Conservation (phyloP, 768 basidiomycete genomes). For the Rhodotorula paludigena region DNA sequence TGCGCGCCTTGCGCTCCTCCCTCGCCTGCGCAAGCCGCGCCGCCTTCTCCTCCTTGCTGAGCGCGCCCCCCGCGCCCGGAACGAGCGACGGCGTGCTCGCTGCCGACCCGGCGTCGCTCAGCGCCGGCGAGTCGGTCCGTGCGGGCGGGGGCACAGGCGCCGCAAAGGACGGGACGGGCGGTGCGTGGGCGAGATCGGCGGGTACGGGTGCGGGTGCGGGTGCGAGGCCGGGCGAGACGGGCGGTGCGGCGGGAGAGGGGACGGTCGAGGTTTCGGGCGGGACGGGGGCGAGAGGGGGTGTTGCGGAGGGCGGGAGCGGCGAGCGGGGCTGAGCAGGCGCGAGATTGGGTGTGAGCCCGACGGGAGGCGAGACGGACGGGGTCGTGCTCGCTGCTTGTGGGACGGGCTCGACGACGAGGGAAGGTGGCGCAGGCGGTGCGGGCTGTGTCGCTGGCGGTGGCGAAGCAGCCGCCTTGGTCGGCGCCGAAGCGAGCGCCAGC, state of each 20-base stretch:
- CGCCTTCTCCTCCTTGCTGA: slow-evolving; percentile 87
- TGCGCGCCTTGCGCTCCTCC: slow-evolving; percentile 67
- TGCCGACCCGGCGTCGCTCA: not conserved
- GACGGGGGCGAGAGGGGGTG: not conserved
- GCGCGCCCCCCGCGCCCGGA: slow-evolving; percentile 40
- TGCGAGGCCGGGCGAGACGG: slow-evolving; percentile 11
- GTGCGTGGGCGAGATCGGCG: too few relatives aligned
- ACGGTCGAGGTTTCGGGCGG: slow-evolving; percentile 3
- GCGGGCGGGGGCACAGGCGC: too few relatives aligned
- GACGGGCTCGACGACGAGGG: not conserved
- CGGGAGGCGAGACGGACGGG: not conserved
- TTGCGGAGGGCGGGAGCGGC: slow-evolving; percentile 2
- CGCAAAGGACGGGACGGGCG: too few relatives aligned
- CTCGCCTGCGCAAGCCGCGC: slow-evolving; percentile 86
- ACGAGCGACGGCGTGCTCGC: too few relatives aligned
- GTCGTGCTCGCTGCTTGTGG: too few relatives aligned
- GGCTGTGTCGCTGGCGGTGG: not conserved
- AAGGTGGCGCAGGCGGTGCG: not conserved
- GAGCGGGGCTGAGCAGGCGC: not conserved
- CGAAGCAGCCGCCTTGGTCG: not conserved
- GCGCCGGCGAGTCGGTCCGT: not conserved
- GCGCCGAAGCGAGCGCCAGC: not conserved
- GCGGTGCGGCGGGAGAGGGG: slow-evolving; percentile 35
- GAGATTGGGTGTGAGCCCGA: not conserved
- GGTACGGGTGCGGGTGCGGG: slow-evolving; percentile 4